Evolutionary conservation across 2,329 filamentous ascomycete species (phyloP).

Genomic region (Exserohilum rostratum): DNA sequence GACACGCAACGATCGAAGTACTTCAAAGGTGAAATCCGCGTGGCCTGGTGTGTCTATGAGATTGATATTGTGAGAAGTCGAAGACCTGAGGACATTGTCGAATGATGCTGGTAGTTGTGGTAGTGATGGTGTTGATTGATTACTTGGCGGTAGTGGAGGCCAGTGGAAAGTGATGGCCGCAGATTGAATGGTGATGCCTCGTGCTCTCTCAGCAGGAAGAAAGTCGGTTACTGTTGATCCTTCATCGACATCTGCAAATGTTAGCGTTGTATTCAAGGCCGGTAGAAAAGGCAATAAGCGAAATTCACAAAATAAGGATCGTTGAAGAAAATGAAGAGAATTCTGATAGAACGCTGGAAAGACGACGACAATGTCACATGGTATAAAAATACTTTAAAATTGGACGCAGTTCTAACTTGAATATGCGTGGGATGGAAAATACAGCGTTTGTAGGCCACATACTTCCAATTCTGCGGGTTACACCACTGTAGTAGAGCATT

Average conservation of each 20-base stretch:
- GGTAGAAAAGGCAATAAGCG: too few relatives aligned
- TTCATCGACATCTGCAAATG: slow-evolving; percentile 77
- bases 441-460: slow-evolving; percentile 16
- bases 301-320: too few relatives aligned
- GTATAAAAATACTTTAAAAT: too few relatives aligned
- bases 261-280: background rate
- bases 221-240: slow-evolving; percentile 98
- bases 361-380: background rate
- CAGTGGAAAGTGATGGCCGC: slow-evolving; percentile 95
- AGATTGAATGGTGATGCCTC: slow-evolving; percentile 97
- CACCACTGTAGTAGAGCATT: slow-evolving; percentile 96
- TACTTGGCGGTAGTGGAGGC: slow-evolving; percentile 66
- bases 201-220: slow-evolving; percentile 84
- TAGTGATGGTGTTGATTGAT: slow-evolving; percentile 25
- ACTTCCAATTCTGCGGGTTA: slow-evolving; percentile 82
- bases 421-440: background rate
- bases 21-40: slow-evolving; percentile 97
- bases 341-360: too few relatives aligned
- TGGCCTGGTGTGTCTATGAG: slow-evolving; percentile 93
- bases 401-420: too few relatives aligned
- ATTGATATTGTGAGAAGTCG: slow-evolving; percentile 58
- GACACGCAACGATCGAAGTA: slow-evolving; percentile 85
- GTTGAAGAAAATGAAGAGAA: too few relatives aligned
- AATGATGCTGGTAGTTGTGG: slow-evolving; percentile 39
- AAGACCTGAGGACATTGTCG: slow-evolving; percentile 53